Evolutionary conservation across 2,329 filamentous ascomycete species (phyloP).

Genomic region (Fusarium subglutinans): DNA sequence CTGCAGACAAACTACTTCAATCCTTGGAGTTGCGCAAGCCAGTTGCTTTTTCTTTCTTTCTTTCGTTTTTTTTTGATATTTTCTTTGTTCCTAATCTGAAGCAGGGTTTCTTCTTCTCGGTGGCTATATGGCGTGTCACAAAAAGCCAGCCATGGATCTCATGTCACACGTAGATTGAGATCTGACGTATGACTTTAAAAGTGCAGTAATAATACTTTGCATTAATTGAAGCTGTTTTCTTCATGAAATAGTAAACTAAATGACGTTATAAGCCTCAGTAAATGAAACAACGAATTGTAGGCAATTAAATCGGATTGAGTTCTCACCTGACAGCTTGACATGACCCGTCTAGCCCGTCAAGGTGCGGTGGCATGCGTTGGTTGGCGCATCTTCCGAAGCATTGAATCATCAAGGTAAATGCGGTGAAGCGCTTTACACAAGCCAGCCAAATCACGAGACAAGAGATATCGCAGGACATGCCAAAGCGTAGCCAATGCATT

Average conservation of each 20-base stretch:
- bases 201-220: not conserved
- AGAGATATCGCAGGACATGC: not conserved
- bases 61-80: too few relatives aligned
- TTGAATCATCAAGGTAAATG: not conserved
- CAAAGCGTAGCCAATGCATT: not conserved
- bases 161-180: not conserved
- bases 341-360: not conserved
- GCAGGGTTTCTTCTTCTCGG: not conserved
- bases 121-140: not conserved
- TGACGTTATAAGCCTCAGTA: not conserved
- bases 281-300: not conserved
- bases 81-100: not conserved
- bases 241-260: too few relatives aligned
- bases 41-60: not conserved
- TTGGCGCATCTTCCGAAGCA: not conserved
- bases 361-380: not conserved
- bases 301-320: not conserved
- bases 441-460: not conserved
- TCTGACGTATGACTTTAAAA: not conserved
- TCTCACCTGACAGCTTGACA: not conserved
- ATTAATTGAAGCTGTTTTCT: not conserved
- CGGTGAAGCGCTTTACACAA: conserved; percentile 13
- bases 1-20: not conserved
- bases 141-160: not conserved
- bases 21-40: too few relatives aligned